phyloP scores from a whole-genome alignment of 257 asterid genomes.

The Fraxinus pennsylvanica region DNA sequence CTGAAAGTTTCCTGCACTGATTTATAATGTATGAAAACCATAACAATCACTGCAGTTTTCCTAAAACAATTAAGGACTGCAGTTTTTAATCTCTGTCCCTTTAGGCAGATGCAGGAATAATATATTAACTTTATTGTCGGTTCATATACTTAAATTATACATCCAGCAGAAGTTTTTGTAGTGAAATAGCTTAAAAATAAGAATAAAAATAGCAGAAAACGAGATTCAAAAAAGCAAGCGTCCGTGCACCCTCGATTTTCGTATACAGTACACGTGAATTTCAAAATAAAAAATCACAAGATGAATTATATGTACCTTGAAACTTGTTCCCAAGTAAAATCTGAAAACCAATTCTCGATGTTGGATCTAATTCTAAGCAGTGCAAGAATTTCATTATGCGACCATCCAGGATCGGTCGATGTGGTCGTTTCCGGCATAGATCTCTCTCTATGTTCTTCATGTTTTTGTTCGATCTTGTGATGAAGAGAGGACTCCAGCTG shows the following conservation, averaged over 20 bases:
- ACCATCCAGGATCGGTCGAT: slow-evolving; percentile 45
- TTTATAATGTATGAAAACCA: neutral
- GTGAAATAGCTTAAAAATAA: too few species aligned
- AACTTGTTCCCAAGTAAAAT: slow-evolving; percentile 78
- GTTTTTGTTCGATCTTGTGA: neutral
- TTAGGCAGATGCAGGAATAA: too few species aligned
- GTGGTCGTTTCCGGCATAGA: slow-evolving; percentile 13
- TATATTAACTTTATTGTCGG: too few species aligned
- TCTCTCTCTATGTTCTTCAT: slow-evolving; percentile 19
- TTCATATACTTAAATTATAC: too few species aligned
- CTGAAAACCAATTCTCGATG: slow-evolving; percentile 71
- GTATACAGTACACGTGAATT: neutral
- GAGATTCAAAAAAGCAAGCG: slow-evolving; percentile 25
- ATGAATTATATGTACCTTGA: slow-evolving; percentile 51
- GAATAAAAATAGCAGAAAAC: neutral
- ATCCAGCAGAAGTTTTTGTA: too few species aligned
- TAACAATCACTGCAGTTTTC: neutral
- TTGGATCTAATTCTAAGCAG: slow-evolving; percentile 68
- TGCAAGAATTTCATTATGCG: slow-evolving; percentile 61
- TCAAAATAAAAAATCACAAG: slow-evolving; percentile 2
- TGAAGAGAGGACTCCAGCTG: slow-evolving; percentile 12
- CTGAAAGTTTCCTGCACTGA: slow-evolving; percentile 57
- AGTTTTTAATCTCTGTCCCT: neutral
- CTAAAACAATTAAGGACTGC: neutral
- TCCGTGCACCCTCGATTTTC: neutral